Evolutionary conservation across 805 yeast genomes (phyloP), one percentile per base, ranked within the genome.

Genomic region (Kazachstania kunashirensis): DNA sequence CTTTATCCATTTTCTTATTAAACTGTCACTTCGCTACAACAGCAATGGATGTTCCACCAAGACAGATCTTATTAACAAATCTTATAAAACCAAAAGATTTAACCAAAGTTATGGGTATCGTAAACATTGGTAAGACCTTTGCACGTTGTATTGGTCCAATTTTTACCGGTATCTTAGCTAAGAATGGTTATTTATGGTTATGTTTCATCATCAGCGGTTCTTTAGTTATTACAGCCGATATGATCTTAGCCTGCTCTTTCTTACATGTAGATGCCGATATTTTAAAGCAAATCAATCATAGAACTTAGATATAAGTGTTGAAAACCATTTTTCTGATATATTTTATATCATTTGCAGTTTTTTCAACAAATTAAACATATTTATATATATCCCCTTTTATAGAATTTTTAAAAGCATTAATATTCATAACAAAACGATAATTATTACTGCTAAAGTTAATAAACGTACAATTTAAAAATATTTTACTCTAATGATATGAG

Each of bases 1-100:
- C 53, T 0, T 33, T 50, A 2, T 81, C 89, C 0, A 66, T 81
- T 19, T 37, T 61, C 0, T 57, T 75, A 5, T 63, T 81, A 24
- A 45, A 78, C 15, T 53, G 71, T 18, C 75, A 83, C 44, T 77
- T 76, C 41, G 61, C 78, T 2, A 73, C 84, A 0, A 67, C 78
- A 2, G 75, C 88, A 2, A 84, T 86, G 88, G 96, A 86, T 54
- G 95, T 85, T 20, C 92, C 85, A 3, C 95, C 96, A 6, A 71
- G 96, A 35, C 95, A 85, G 59, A 73, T 85, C 7, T 65, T 86
- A 28, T 59, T 86, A 34, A 77, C 94, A 0, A 68, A 82, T 2
- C 63, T 84, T 15, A 75, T 86, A 27, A 67, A 69, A 12, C 68
- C 71, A 10, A 57, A 65, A 9, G 92, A 84, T 33, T 62, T 88